Conservation (phyloP, 331 rosid genomes). For the Saraca asoca region DNA sequence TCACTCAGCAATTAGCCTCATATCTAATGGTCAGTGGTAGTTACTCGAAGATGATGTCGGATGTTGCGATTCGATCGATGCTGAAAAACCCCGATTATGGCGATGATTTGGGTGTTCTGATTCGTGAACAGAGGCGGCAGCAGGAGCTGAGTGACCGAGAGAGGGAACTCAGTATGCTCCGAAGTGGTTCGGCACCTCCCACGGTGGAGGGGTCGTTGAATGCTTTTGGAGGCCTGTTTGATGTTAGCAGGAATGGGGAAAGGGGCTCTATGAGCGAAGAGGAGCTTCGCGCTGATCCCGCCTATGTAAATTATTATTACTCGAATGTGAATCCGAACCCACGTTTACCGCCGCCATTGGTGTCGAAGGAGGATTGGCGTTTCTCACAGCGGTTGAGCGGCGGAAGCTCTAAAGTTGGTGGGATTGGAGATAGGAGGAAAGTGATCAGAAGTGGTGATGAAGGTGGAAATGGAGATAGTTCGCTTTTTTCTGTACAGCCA, state of each 20-base stretch:
- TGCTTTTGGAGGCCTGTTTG: conserved; percentile 73
- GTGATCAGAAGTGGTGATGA: conserved; percentile 41
- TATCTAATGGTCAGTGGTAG: conserved; percentile 65
- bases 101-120: conserved; percentile 68
- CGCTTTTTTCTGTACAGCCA: conserved; percentile 67
- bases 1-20: background rate
- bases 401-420: conserved; percentile 59
- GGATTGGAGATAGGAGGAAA: conserved; percentile 75
- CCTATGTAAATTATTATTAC: conserved; percentile 72
- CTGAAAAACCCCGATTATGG: conserved; percentile 48
- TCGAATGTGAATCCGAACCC: conserved; percentile 75
- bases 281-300: conserved; percentile 84
- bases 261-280: conserved; percentile 61
- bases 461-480: conserved; percentile 40
- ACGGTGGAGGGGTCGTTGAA: conserved; percentile 83
- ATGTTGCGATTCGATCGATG: conserved; percentile 77
- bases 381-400: conserved; percentile 64
- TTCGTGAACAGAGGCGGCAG: conserved; percentile 68
- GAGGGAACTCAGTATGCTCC: conserved; percentile 65
- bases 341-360: conserved; percentile 82
- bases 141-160: conserved; percentile 64
- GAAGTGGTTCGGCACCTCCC: conserved; percentile 98
- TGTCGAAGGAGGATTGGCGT: conserved; percentile 93
- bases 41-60: conserved; percentile 68
- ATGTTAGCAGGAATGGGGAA: conserved; percentile 39